Evolutionary conservation across 106 monocot species (phyloP), one percentile per base, ranked within the genome.

Genomic region (Amphibolis antarctica): DNA sequence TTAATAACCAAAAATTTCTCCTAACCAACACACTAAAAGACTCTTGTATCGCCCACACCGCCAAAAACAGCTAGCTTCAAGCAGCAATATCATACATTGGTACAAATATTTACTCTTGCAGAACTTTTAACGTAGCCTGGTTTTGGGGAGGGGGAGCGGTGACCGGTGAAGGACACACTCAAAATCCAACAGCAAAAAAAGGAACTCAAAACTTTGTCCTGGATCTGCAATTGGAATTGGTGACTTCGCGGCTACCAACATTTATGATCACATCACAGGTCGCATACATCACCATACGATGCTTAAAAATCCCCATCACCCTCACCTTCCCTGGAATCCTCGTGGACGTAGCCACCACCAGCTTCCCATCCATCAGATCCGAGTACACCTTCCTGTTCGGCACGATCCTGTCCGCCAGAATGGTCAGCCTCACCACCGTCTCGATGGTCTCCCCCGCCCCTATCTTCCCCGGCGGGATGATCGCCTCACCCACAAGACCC

Each of bases 401-500:
- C 45, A 77, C 63, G 20, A 94, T 46, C 14, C 71, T 61, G 28
- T 67, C 76, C 1, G 80, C 89, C 42, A 80, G 53, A 62, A 96
- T 47, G 18, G 75, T 81, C 28, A 89, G 49, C 18, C 44, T 54
- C 3, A 84, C 78, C n/a, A 60, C 25, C 53, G 62, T 71, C 53
- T 54, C 46, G 48, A 66, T 63, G 44, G 77, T 69, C 19, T 81
- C 76, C 17, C 53, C 28, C 29, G 85, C 60, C 12, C 44, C 68
- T 47, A 83, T 86, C 64, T 75, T 75, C 9, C 93, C 86, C 0
- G 80, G 55, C 12, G 89, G 89, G 25, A 94, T 79, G 17, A 48
- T 70, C 17, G 79, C 88, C 64, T 75, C 79, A 7, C 89, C 89
- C 21, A 79, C 83, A 60, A 79, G 75, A 13, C 22, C 14, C 15